Conservation (phyloP, 306 rosid genomes). For the Castanea crenata region DNA sequence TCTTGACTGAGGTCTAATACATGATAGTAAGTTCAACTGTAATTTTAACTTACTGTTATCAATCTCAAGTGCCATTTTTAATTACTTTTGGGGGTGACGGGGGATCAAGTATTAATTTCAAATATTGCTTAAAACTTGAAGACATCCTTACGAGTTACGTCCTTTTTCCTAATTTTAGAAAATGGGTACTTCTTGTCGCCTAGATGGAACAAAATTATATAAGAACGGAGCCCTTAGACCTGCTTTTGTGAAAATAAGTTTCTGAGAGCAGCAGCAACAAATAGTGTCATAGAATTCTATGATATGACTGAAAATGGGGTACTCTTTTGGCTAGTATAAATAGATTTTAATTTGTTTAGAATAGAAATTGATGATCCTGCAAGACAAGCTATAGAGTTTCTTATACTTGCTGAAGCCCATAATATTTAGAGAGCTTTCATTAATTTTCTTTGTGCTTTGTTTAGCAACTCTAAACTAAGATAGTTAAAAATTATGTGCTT, state of each 20-base stretch:
- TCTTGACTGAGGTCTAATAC: conserved; percentile 82
- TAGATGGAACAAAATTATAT: conserved; percentile 72
- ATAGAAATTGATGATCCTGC: conserved; percentile 83
- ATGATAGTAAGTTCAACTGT: conserved; percentile 58
- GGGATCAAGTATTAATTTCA: too few species aligned
- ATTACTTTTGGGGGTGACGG: too few species aligned
- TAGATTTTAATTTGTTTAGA: conserved; percentile 28
- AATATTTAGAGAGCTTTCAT: conserved; percentile 68
- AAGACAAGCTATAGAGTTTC: conserved; percentile 88
- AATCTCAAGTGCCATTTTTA: not conserved
- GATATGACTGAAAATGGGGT: not conserved
- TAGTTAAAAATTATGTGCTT: not conserved
- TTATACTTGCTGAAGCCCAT: conserved; percentile 69
- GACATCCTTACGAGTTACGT: conserved; percentile 1
- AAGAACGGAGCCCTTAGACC: conserved; percentile 91
- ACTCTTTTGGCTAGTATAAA: conserved; percentile 15
- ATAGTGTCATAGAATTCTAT: not conserved
- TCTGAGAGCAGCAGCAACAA: conserved; percentile 14
- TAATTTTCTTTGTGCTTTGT: conserved; percentile 2
- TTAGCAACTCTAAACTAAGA: not conserved
- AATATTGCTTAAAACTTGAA: not conserved
- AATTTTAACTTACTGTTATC: conserved; percentile 16
- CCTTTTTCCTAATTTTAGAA: conserved; percentile 43
- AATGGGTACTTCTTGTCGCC: conserved; percentile 78
- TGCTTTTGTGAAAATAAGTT: conserved; percentile 73